These are phyloP conservation scores for Carex pumila DNA, from an alignment of 176 grass and related monocot genomes.

Conservation along the genomic window DNA sequence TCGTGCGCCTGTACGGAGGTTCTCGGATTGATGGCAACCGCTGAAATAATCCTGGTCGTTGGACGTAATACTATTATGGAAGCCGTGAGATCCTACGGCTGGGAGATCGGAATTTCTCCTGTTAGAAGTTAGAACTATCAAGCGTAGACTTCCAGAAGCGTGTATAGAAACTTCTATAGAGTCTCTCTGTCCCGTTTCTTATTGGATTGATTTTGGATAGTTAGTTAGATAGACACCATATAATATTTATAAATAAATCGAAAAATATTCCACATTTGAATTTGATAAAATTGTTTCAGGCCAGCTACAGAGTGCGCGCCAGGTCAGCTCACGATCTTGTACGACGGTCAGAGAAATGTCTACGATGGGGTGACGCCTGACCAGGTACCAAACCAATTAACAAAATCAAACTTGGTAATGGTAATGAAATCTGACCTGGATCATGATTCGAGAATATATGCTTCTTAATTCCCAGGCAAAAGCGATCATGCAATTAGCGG, in stretches of 20 bases:
- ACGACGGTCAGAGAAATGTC: conserved; percentile 31
- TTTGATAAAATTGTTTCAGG: conserved; percentile 7
- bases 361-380: conserved; percentile 25
- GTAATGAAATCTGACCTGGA: neutral
- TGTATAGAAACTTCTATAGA: neutral
- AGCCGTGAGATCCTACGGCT: neutral
- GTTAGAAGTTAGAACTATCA: neutral
- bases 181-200: neutral
- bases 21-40: neutral
- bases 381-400: conserved; percentile 7
- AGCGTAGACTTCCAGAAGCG: neutral
- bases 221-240: neutral
- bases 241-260: neutral
- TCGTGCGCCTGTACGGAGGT: conserved; percentile 5
- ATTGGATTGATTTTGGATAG: neutral
- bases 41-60: neutral
- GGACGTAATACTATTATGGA: neutral
- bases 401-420: neutral
- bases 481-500: conserved; percentile 33
- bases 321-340: conserved; percentile 34
- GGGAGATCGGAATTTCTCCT: neutral
- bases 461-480: conserved; percentile 18
- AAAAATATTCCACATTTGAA: neutral
- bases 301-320: neutral
- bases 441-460: neutral